phyloP scores from a whole-genome alignment of 345 rosid genomes.

The Syzygium grande region DNA sequence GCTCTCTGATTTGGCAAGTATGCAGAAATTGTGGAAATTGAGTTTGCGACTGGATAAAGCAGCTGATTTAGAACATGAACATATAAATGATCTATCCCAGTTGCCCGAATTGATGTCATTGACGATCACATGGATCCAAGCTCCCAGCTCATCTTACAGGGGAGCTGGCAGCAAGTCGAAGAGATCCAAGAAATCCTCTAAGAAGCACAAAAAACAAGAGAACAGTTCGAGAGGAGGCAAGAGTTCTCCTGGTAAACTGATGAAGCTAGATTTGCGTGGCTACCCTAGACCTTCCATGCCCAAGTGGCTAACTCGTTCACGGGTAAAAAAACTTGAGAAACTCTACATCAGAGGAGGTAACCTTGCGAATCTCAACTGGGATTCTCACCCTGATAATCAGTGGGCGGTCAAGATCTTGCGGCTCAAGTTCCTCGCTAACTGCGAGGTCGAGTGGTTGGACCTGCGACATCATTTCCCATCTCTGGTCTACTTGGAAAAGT shows the following conservation, averaged over 20 bases:
- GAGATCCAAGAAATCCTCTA: too few relatives aligned
- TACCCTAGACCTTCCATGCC: background rate
- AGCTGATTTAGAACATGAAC: background rate
- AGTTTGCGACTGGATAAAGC: background rate
- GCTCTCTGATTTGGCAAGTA: background rate
- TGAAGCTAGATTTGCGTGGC: background rate
- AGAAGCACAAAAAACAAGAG: too few relatives aligned
- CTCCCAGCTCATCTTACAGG: too few relatives aligned
- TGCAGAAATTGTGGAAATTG: background rate
- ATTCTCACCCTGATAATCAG: too few relatives aligned
- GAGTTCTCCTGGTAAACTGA: background rate
- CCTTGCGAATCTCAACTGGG: background rate
- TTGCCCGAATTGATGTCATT: background rate
- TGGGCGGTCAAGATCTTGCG: background rate
- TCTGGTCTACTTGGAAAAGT: too few relatives aligned
- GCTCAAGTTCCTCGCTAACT: background rate
- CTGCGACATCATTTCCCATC: too few relatives aligned
- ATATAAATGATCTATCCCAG: fast-evolving
- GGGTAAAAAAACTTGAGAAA: too few relatives aligned
- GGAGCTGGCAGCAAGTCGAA: too few relatives aligned
- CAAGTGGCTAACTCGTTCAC: fast-evolving
- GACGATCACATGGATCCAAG: background rate
- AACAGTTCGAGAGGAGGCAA: too few relatives aligned
- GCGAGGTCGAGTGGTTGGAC: too few relatives aligned
- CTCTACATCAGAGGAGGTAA: background rate